Conservation (phyloP, 345 rosid species). For the Moricandia arvensis region DNA sequence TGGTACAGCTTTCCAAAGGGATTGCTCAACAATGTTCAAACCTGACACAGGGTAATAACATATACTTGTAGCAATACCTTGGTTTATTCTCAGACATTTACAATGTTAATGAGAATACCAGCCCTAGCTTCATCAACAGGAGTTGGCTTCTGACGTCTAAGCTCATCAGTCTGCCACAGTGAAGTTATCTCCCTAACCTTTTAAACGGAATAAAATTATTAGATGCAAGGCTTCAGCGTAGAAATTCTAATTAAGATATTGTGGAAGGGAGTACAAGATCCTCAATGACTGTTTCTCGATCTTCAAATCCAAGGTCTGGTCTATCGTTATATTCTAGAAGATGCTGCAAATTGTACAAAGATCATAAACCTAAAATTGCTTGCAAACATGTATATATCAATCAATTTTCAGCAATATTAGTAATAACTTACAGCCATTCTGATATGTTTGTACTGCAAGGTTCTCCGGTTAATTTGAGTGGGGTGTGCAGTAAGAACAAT, state of each 20-base stretch:
- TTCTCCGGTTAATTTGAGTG: conserved; percentile 86
- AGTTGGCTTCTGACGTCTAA: conserved; percentile 89
- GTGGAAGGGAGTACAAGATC: conserved; percentile 68
- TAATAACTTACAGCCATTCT: conserved; percentile 76
- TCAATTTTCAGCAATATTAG: not conserved
- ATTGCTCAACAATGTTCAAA: conserved; percentile 94
- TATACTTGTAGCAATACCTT: conserved; percentile 6
- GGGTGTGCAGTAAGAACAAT: conserved; percentile 98
- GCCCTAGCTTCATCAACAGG: conserved; percentile 97
- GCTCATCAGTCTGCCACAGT: conserved; percentile 97
- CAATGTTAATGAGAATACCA: conserved; percentile 44
- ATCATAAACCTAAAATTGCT: conserved; percentile 15
- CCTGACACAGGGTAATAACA: conserved; percentile 44
- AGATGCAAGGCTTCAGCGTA: conserved; percentile 7
- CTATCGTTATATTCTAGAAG: conserved; percentile 87
- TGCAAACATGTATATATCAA: conserved; percentile 15
- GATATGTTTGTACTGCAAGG: conserved; percentile 89
- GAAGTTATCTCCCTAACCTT: conserved; percentile 90
- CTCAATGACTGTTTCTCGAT: conserved; percentile 84
- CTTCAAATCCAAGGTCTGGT: conserved; percentile 89
- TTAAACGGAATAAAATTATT: not conserved
- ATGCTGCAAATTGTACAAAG: conserved; percentile 54
- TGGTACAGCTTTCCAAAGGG: conserved; percentile 95
- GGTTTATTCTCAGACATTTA: not conserved
- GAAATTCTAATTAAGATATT: not conserved